phyloP scores from a whole-genome alignment of 345 rosid species.

The Pseudoturritis turrita region DNA sequence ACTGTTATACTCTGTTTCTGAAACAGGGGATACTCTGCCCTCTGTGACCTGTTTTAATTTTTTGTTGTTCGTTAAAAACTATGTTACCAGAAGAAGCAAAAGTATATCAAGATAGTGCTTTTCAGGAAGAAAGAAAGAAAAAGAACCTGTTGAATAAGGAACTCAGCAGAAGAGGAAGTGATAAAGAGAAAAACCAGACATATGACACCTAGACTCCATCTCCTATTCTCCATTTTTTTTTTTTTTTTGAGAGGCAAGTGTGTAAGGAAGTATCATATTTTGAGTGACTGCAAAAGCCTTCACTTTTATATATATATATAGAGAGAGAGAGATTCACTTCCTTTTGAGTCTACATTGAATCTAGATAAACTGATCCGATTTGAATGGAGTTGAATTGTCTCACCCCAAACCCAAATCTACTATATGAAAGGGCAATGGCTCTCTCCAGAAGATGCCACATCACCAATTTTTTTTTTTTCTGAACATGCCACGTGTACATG shows the following conservation, averaged over 20 bases:
- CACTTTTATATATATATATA: not conserved
- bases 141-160: not conserved
- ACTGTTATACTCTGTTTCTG: constrained; percentile 3
- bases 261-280: not conserved
- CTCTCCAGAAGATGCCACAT: too few relatives aligned
- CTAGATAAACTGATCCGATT: too few relatives aligned
- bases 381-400: too few relatives aligned
- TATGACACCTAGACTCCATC: not conserved
- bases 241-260: not conserved
- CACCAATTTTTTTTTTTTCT: too few relatives aligned
- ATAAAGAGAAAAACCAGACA: not conserved
- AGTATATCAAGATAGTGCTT: not conserved
- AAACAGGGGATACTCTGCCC: not conserved
- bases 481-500: too few relatives aligned
- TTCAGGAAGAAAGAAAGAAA: not conserved
- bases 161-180: constrained; percentile 1
- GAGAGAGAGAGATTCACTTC: not conserved
- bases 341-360: too few relatives aligned
- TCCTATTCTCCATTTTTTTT: not conserved
- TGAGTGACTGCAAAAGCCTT: not conserved
- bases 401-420: too few relatives aligned
- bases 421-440: too few relatives aligned
- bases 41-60: constrained; percentile 11
- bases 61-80: not conserved
- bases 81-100: not conserved